Percentiles rank a stretch among this genome's conserved stretches.
These are phyloP conservation scores for Sphaerulina vaccinii DNA, from an alignment of 2,329 filamentous ascomycete species.

Conservation along the genomic window DNA sequence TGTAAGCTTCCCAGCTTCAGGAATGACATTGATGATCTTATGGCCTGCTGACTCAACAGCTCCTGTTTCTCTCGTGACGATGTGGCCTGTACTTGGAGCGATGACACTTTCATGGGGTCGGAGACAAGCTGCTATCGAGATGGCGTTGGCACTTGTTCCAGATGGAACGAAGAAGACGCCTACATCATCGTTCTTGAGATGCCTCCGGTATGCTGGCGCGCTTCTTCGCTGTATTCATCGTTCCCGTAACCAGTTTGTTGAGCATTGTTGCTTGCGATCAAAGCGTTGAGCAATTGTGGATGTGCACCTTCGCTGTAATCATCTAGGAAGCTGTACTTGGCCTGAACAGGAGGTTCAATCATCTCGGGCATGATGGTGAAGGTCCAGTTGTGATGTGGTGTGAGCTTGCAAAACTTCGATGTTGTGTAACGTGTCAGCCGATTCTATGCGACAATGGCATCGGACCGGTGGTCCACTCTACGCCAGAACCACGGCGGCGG, in stretches of 20 bases:
- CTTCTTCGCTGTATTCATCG: slow-evolving; percentile 7
- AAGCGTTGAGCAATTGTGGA: slow-evolving; percentile 1
- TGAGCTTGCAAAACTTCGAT: neutral
- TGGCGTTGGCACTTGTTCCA: slow-evolving; percentile 5
- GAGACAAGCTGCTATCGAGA: slow-evolving; percentile 4
- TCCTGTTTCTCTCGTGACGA: slow-evolving; percentile 7
- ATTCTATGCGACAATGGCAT: neutral
- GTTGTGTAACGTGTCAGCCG: slow-evolving; percentile 3
- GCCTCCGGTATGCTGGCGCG: neutral
- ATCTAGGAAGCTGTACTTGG: slow-evolving; percentile 6
- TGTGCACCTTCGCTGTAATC: slow-evolving; percentile 14
- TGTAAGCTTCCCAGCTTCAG: slow-evolving; percentile 7
- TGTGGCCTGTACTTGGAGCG: slow-evolving; percentile 2
- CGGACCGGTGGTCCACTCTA: no score
- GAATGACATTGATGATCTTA: slow-evolving; percentile 8
- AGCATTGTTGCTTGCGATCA: slow-evolving; percentile 5
- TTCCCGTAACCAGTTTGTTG: slow-evolving; percentile 10
- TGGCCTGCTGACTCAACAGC: slow-evolving; percentile 7
- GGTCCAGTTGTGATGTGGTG: neutral
- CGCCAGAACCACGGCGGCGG: no score
- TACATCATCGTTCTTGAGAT: slow-evolving; percentile 1
- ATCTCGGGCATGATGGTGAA: slow-evolving; percentile 5
- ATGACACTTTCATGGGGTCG: slow-evolving; percentile 11
- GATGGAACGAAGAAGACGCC: slow-evolving; percentile 8
- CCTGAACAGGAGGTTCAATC: slow-evolving; percentile 2